Evolutionary conservation across 2,329 filamentous ascomycete species (phyloP), one percentile per base, ranked within the genome.

Genomic region (Colletotrichum scovillei): DNA sequence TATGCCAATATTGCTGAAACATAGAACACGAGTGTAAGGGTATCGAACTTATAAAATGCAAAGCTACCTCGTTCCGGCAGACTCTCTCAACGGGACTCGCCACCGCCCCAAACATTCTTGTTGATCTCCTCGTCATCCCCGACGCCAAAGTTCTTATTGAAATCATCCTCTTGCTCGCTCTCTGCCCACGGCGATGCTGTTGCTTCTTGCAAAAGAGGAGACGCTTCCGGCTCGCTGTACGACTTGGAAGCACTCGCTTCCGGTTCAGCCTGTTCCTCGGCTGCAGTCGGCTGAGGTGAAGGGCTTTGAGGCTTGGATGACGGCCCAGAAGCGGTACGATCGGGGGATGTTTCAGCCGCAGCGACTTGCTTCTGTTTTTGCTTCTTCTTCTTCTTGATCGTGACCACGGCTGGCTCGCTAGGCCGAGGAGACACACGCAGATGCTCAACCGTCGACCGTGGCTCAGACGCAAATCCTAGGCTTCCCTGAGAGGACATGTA

Each of bases 101-200:
- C 56, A 7, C 67, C 59, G 53, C 78, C 80, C 86, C 86, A 88
- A n/a, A 86, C 84, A 73, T 87, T 87, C 24, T 80, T 49, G 42
- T 49, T 80, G 73, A 87, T 87, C 69, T 85, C 86, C 4, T 86
- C 85, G 32, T 80, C 79, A 22, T 83, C 81, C n/a, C 81, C 76
- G 2, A 82, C 74, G 19, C 67, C 71, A 46, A 76, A 73, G 46
- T 65, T 73, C 16, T 63, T 63, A 26, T 71, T 60, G 28, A 75
- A 65, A 8, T 64, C 58, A 6, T 74, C 66, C 22, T 74, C 67
- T 35, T 59, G 64, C 26, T 72, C 71, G 35, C 63, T 69, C 30
- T 70, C 64, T 4, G 73, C 73, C 74, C 74, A 76, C 5, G 74
- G 74, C 19, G 74, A 76, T 42, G 71, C 49, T 60, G 66, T 60